Evolutionary conservation across 768 basidiomycete genomes (phyloP), one percentile per base, ranked within the genome.

Genomic region (Hericium rajendrae): DNA sequence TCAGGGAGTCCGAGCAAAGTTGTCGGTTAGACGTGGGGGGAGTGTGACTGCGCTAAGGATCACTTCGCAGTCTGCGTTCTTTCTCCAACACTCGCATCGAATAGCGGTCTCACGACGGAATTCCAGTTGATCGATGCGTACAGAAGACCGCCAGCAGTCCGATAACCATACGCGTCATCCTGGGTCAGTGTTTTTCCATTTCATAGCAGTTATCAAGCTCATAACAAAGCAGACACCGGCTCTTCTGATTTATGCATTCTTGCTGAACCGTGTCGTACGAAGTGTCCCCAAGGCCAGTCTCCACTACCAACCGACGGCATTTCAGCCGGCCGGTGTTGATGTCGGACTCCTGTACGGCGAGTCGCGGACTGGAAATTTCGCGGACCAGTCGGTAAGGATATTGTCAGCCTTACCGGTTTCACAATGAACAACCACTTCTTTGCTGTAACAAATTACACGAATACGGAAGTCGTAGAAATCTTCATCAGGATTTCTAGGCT

Each of bases 231-330:
- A 86, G 88, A 90, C 61, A 88, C 86, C 1, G 88, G 88, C 48
- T 90, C 88, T 2, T 83, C 88, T 4, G 88, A 91, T 64, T 66
- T 89, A 5, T 90, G 88, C 87, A 76, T 85, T 10, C 68, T 84
- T 24, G 85, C 85, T 0, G 76, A 82, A 51, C 70, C 76, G 0
- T 90, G 85, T 66, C 69, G 67, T 10, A 61, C 62, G n/a, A 62
- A 72, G 2, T 78, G 75, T 58, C 76, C 75, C 51, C 57, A 69
- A 3, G 64, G 63, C 28, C 67, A 63, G 2, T 67, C 77, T 2
- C 72, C 78, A 3, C 24, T 88, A 85, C 64, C 74, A 79, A 1
- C 78, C 78, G 62, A 60, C 66, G 1, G 57, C 69, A 6, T 81
- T 88, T 67, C 69, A 75, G 18, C 71, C 76, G 22, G 66, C 76